These are phyloP conservation scores for Colletotrichum theobromicola DNA, from an alignment of 2,329 filamentous ascomycete species.

Conservation along the genomic window DNA sequence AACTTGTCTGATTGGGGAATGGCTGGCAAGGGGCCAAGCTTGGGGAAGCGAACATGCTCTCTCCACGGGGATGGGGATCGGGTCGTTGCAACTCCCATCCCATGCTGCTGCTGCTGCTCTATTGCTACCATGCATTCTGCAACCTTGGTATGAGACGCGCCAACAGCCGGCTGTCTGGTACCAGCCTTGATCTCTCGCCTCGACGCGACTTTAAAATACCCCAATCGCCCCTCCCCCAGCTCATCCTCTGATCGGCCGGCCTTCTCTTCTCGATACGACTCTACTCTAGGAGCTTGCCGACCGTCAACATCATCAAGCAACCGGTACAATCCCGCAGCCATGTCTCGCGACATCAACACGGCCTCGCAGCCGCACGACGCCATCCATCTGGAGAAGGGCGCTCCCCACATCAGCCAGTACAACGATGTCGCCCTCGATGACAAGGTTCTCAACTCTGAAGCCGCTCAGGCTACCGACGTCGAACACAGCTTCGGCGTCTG, in stretches of 20 bases:
- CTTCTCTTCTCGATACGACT: background rate
- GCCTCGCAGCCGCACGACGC: conserved; percentile 16
- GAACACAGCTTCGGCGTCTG: conserved; percentile 40
- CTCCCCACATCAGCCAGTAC: conserved; percentile 32
- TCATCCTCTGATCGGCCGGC: background rate
- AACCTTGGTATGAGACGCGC: background rate
- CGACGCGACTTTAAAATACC: conserved; percentile 10
- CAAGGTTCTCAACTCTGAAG: conserved; percentile 42
- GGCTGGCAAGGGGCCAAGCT: background rate
- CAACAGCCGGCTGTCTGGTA: conserved; percentile 5
- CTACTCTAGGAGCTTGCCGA: conserved; percentile 10
- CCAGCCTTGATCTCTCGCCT: background rate
- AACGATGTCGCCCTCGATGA: conserved; percentile 38
- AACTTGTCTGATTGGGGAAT: conserved; percentile 5
- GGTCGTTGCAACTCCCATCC: background rate
- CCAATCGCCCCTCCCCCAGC: background rate
- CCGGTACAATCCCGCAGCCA: background rate
- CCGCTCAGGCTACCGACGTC: conserved; percentile 37
- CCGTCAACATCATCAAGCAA: background rate
- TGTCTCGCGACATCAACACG: conserved; percentile 15
- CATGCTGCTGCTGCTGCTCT: background rate
- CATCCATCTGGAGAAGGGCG: conserved; percentile 34
- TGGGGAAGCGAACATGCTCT: background rate
- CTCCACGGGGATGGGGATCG: background rate
- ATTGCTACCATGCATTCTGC: conserved; percentile 4